Percentiles rank a stretch among this genome's conserved stretches.
Conservation (phyloP, 306 rosid genomes). For the Styphnolobium japonicum region DNA sequence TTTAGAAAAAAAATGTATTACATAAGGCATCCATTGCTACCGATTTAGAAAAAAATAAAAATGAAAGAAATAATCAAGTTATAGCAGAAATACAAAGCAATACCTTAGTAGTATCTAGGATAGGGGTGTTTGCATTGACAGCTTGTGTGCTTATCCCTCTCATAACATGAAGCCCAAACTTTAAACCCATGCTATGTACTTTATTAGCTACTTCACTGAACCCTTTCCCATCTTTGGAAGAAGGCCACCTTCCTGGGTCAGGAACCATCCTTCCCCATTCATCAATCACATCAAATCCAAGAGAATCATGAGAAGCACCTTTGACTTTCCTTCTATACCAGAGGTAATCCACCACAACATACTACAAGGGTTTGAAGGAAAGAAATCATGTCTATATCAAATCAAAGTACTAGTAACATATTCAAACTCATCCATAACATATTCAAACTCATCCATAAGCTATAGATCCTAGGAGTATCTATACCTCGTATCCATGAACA, state of each 20-base stretch:
- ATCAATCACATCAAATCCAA: constrained; percentile 89
- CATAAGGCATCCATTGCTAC: not conserved
- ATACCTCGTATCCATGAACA: constrained; percentile 48
- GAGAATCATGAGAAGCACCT: constrained; percentile 74
- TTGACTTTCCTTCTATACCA: constrained; percentile 82
- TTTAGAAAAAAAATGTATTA: not conserved
- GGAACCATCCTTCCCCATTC: constrained; percentile 94
- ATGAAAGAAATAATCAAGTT: constrained; percentile 2
- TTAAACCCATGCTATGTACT: constrained; percentile 83
- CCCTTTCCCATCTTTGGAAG: constrained; percentile 73
- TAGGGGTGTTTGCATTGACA: constrained; percentile 77
- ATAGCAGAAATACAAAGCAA: constrained; percentile 12
- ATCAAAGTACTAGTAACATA: not conserved
- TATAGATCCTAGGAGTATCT: not conserved
- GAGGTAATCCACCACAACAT: constrained; percentile 90
- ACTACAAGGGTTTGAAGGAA: constrained; percentile 51
- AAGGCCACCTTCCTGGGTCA: constrained; percentile 90
- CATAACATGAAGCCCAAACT: constrained; percentile 96
- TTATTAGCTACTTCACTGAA: constrained; percentile 60
- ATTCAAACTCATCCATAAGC: not conserved
- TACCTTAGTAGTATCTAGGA: constrained; percentile 74
- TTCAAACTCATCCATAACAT: not conserved
- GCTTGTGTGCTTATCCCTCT: constrained; percentile 97
- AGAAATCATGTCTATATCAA: constrained; percentile 13
- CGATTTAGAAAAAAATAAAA: not conserved